Evolutionary conservation across 1,284 basidiomycete genomes (phyloP).

Genomic region (Phenoliferia sp.): DNA sequence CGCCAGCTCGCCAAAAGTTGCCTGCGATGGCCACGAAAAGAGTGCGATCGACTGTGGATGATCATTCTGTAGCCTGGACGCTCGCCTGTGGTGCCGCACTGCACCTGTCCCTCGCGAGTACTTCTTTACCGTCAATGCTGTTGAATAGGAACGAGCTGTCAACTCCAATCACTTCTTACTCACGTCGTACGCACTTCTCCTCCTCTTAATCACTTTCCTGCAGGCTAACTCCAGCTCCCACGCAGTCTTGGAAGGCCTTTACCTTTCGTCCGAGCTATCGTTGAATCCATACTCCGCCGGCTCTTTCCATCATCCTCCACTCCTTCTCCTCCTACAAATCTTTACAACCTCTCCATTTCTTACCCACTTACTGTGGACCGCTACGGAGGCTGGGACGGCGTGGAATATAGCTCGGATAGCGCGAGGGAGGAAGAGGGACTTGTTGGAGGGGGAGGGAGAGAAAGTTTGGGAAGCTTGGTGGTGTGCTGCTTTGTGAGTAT

Average conservation of each 20-base stretch:
- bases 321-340: constrained; percentile 11
- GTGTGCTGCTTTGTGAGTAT: constrained; percentile 59
- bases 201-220: background rate
- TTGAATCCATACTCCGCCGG: constrained; percentile 81
- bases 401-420: constrained; percentile 61
- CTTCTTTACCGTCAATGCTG: background rate
- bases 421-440: constrained; percentile 33
- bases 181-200: constrained; percentile 25
- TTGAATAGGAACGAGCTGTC: constrained; percentile 53
- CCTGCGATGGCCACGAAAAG: background rate
- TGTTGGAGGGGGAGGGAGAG: constrained; percentile 44
- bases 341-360: constrained; percentile 20
- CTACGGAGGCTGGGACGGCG: constrained; percentile 61
- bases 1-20: background rate
- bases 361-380: constrained; percentile 80
- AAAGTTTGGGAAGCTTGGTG: constrained; percentile 52
- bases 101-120: background rate
- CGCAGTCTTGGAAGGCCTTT: constrained; percentile 79
- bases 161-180: constrained; percentile 72
- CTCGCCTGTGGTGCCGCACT: constrained; percentile 6
- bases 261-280: constrained; percentile 59
- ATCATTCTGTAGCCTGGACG: background rate
- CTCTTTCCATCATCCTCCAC: constrained; percentile 68
- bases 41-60: background rate
- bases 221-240: constrained; percentile 10